Evolutionary conservation across 345 rosid genomes (phyloP).

Genomic region (Toxicodendron radicans): DNA sequence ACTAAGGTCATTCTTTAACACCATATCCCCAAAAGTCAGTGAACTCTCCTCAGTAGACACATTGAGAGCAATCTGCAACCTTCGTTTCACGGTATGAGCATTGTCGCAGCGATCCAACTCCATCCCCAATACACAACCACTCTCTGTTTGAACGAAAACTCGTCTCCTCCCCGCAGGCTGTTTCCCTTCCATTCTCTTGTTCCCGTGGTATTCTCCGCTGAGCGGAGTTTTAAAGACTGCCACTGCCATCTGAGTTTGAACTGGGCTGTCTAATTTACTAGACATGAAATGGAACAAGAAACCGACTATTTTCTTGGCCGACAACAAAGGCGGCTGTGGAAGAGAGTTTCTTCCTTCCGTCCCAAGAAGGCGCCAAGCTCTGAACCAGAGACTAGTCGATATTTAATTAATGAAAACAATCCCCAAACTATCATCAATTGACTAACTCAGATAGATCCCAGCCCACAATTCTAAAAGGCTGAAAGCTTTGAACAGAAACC

Average conservation of each 20-base stretch:
- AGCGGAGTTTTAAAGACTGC: conserved; percentile 77
- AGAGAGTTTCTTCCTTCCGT: conserved; percentile 49
- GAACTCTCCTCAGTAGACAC: conserved; percentile 80
- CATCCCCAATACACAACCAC: conserved; percentile 97
- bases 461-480: conserved; percentile 10
- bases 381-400: conserved; percentile 30
- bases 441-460: conserved; percentile 25
- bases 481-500: neutral
- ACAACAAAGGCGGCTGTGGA: conserved; percentile 40
- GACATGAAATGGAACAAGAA: conserved; percentile 67
- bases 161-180: conserved; percentile 75
- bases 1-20: conserved; percentile 84
- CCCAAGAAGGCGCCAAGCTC: conserved; percentile 43
- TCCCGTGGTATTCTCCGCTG: conserved; percentile 57
- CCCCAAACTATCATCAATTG: conserved; percentile 52
- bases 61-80: conserved; percentile 91
- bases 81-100: conserved; percentile 88
- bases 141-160: conserved; percentile 95
- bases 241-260: conserved; percentile 96
- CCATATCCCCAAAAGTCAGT: conserved; percentile 82
- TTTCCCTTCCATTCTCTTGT: conserved; percentile 60
- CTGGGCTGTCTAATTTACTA: conserved; percentile 88
- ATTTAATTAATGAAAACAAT: conserved; percentile 14
- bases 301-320: conserved; percentile 29
- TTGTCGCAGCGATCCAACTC: conserved; percentile 93